Conservation (phyloP, 2,329 filamentous ascomycete species). For the Diaporthe nobilis region DNA sequence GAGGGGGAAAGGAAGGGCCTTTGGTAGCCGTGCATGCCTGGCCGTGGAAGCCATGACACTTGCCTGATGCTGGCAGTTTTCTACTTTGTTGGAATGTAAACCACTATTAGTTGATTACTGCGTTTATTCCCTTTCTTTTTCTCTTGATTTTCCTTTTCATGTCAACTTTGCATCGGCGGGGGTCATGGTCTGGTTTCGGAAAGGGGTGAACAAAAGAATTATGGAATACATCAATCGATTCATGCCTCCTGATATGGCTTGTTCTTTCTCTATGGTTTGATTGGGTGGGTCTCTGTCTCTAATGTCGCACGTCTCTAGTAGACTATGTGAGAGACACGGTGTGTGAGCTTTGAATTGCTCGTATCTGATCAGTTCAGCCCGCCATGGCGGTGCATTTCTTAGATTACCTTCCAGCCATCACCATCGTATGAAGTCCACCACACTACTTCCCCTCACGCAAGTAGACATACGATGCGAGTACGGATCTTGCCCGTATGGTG, state of each 20-base stretch:
- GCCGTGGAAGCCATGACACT: neutral
- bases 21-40: neutral
- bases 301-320: neutral
- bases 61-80: conserved; percentile 1
- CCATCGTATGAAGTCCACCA: neutral
- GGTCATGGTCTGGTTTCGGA: neutral
- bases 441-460: neutral
- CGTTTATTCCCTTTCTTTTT: neutral
- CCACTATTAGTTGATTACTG: neutral
- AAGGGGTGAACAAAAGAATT: neutral
- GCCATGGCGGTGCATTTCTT: neutral
- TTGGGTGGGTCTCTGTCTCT: neutral
- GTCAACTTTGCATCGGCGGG: conserved; percentile 12
- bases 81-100: conserved; percentile 17
- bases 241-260: neutral
- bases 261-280: neutral
- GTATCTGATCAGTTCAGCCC: neutral
- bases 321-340: neutral
- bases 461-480: neutral
- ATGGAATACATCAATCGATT: conserved; percentile 2
- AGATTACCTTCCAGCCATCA: neutral
- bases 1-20: neutral
- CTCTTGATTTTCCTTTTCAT: neutral
- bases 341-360: neutral
- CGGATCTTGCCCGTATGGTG: conserved; percentile 5